Evolutionary conservation across 1,139 yeast species (phyloP), one percentile per base, ranked within the genome.

Genomic region (Debaryomyces sp.): DNA sequence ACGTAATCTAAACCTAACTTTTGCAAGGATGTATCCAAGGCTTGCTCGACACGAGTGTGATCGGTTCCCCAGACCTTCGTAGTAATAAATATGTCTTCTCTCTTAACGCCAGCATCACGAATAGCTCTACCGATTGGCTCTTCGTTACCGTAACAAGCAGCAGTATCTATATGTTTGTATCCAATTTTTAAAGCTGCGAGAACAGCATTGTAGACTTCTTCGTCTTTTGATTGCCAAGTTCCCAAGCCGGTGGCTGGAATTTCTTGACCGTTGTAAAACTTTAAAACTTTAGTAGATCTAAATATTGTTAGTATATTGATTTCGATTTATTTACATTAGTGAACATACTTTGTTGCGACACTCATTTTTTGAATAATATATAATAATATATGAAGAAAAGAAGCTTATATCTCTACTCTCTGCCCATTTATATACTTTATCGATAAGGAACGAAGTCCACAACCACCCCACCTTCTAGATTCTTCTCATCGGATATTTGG

Each of bases 131-230:
- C 95, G 46, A 87, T 87, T 42, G 74, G 77, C 33, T 68, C 80
- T 63, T 86, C 91, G 60, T 85, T 86, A 18, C 71, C 73, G 64
- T 85, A 86, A 47, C 79, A 78, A 48, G 81, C 81, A 36, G 94
- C 94, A 47, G 89, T 79, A 64, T 87, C 94, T 52, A 88, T 85
- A 70, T 87, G 95, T 55, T 84, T 78, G 68, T 86, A 86, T 18
- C 94, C 94, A 13, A 76, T 69, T 55, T 80, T 74, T 54, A 88
- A 66, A 1, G 94, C 94, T 34, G 73, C 66, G 49, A 77, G 66
- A 26, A 82, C 87, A 13, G 91, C 80, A 21, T 71, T 66, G 60
- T 82, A 81, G 4, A 77, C 82, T 39, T 76, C 75, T 23, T 77
- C 75, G 13, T 78, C 69, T 18, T 51, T 50, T 12, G 89, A 77